Percentiles rank a stretch among this genome's conserved stretches.
Evolutionary conservation across 2,329 filamentous ascomycete species (phyloP).

Genomic region (Herpotrichia juniperi): DNA sequence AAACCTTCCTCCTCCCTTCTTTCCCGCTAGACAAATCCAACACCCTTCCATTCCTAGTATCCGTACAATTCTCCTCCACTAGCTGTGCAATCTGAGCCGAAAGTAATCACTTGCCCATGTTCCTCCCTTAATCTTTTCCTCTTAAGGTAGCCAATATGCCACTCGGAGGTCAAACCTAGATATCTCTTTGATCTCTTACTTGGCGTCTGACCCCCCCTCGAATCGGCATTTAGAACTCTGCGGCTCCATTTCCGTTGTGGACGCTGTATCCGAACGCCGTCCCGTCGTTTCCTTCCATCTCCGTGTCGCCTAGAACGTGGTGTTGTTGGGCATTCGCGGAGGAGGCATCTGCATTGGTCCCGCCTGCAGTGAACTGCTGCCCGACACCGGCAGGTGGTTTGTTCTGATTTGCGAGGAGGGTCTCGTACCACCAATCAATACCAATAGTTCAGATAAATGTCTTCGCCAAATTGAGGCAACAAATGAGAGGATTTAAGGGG

Average conservation of each 20-base stretch:
- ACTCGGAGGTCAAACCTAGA: conserved; percentile 11
- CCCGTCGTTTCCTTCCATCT: conserved; percentile 49
- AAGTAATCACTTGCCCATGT: background rate
- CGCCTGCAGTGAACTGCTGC: conserved; percentile 39
- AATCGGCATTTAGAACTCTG: conserved; percentile 43
- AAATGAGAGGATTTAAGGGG: conserved; percentile 39
- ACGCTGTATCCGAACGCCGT: conserved; percentile 51
- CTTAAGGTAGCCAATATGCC: conserved; percentile 29
- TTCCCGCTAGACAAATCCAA: conserved; percentile 2
- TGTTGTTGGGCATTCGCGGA: conserved; percentile 48
- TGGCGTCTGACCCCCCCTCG: conserved; percentile 20
- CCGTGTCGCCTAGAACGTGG: conserved; percentile 51
- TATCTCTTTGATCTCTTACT: conserved; percentile 12
- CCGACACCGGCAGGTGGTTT: conserved; percentile 57
- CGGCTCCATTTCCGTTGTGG: conserved; percentile 48
- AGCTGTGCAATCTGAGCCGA: conserved; percentile 27
- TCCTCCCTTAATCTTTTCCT: conserved; percentile 21
- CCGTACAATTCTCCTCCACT: conserved; percentile 1
- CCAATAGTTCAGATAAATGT: conserved; percentile 55
- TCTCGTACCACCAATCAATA: conserved; percentile 67
- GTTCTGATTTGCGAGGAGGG: conserved; percentile 75
- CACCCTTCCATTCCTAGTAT: background rate
- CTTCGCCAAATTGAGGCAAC: conserved; percentile 47
- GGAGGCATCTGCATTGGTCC: conserved; percentile 36
- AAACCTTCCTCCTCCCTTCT: background rate